phyloP scores from a whole-genome alignment of 768 basidiomycete genomes.

The Suillus luteus region DNA sequence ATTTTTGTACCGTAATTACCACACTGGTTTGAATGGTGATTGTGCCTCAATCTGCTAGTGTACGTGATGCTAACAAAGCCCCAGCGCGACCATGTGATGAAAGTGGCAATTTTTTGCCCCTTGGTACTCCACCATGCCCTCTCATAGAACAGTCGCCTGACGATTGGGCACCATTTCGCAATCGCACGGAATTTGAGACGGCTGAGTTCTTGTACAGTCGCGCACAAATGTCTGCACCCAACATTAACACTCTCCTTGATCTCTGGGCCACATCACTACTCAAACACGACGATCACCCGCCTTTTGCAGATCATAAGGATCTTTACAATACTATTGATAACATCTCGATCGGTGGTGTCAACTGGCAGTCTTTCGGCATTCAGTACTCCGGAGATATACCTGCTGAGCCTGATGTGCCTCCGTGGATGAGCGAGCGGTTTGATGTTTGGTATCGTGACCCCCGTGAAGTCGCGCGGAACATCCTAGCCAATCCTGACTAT shows the following conservation, averaged over 20 bases:
- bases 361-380: slow-evolving; percentile 30
- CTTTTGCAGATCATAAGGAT: slow-evolving; percentile 27
- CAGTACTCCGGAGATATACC: slow-evolving; percentile 22
- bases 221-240: slow-evolving; percentile 10
- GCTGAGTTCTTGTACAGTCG: too few relatives aligned
- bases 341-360: slow-evolving; percentile 27
- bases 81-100: too few relatives aligned
- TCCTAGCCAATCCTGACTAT: slow-evolving; percentile 28
- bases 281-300: slow-evolving; percentile 18
- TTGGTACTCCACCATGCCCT: too few relatives aligned
- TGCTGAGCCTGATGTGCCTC: slow-evolving; percentile 15
- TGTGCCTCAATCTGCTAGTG: too few relatives aligned
- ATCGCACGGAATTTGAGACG: too few relatives aligned
- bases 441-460: slow-evolving; percentile 32
- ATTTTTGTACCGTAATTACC: too few relatives aligned
- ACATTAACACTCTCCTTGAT: slow-evolving; percentile 21
- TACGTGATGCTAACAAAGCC: too few relatives aligned
- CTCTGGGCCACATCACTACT: slow-evolving; percentile 23
- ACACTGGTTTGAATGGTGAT: too few relatives aligned
- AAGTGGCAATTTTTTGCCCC: too few relatives aligned
- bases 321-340: slow-evolving; percentile 30
- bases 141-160: too few relatives aligned
- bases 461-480: slow-evolving; percentile 17
- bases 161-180: too few relatives aligned
- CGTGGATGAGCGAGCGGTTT: slow-evolving; percentile 30